Evolutionary conservation across 2,329 filamentous ascomycete genomes (phyloP), one percentile per base, ranked within the genome.

Genomic region (Sarocladium strictum): DNA sequence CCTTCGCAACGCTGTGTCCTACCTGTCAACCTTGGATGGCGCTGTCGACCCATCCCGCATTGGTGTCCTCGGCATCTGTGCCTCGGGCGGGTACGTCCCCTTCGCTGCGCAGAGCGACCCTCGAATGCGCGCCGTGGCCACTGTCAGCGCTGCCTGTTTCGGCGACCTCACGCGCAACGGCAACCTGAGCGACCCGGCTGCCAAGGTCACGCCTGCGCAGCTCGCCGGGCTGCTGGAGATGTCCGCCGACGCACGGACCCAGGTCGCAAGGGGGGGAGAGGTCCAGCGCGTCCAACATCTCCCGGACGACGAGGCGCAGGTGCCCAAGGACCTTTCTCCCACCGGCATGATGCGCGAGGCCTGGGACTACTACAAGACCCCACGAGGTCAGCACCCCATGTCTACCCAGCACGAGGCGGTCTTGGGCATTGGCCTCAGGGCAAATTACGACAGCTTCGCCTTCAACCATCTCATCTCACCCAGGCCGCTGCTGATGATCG

Each of bases 111-210:
- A 67, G 54, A 62, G 66, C 3, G 68, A 75, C 47, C 41, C 56
- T 10, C 70, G 72, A n/a, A 68, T 75, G 58, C 67, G 67, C 53
- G 70, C 69, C 7, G 57, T 70, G 6, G 71, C 67, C 2, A 69
- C 66, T 2, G 55, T 67, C 12, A 64, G 59, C 33, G 63, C 59
- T 2, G 65, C 63, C 1, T 65, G 63, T 52, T 56, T 70, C n/a
- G 69, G 70, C 24, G 50, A 53, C 26, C 61, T 65, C 56, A 58
- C 62, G 14, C 64, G 67, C 29, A 37, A 55, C 40, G 58, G 56
- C 21, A 38, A 38, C n/a, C 12, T n/a, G 5, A 15, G 35, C 35
- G 35, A 38, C n/a, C 35, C 35, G 9, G 35, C 35, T n/a, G 35
- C 35, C 5, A 19, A 19, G 17, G 17, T 38, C 6, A 38, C 35